These are phyloP conservation scores for Auricularia cornea DNA, from an alignment of 768 basidiomycete species.

Conservation along the genomic window DNA sequence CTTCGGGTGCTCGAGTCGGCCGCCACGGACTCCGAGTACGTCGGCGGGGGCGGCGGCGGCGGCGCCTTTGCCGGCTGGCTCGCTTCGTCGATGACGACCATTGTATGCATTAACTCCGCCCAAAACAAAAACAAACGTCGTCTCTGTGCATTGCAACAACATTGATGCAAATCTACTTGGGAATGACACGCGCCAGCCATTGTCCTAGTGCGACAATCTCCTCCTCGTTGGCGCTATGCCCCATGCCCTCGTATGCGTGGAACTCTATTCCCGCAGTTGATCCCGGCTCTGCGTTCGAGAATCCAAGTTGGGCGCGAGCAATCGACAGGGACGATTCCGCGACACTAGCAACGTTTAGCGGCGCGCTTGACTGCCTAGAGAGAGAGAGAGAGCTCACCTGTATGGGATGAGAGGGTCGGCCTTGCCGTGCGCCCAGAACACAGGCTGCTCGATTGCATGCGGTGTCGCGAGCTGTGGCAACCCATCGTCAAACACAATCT, in stretches of 20 bases:
- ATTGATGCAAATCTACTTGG: slow-evolving; percentile 14
- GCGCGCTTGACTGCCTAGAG: not conserved
- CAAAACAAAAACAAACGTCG: not conserved
- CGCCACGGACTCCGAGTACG: not conserved
- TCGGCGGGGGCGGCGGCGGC: not conserved
- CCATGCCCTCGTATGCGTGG: slow-evolving; percentile 57
- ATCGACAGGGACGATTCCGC: slow-evolving; percentile 8
- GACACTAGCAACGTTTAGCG: not conserved
- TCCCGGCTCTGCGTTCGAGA: slow-evolving; percentile 13
- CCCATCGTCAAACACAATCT: too few relatives aligned
- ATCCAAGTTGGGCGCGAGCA: slow-evolving; percentile 5
- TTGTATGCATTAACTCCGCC: not conserved
- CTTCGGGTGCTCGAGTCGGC: not conserved
- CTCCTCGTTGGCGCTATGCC: slow-evolving; percentile 53
- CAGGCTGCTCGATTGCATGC: slow-evolving; percentile 64
- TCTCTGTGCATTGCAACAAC: not conserved
- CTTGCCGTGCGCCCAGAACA: slow-evolving; percentile 84
- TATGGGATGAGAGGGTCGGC: slow-evolving; percentile 65
- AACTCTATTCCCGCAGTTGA: slow-evolving; percentile 49
- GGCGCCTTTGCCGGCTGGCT: not conserved
- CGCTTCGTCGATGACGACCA: not conserved
- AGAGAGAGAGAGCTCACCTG: slow-evolving; percentile 21
- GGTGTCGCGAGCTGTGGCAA: slow-evolving; percentile 7
- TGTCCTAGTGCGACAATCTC: slow-evolving; percentile 63
- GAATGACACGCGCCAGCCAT: slow-evolving; percentile 60